phyloP scores from a whole-genome alignment of 2,329 filamentous ascomycete species.

The Xylogone sp. region DNA sequence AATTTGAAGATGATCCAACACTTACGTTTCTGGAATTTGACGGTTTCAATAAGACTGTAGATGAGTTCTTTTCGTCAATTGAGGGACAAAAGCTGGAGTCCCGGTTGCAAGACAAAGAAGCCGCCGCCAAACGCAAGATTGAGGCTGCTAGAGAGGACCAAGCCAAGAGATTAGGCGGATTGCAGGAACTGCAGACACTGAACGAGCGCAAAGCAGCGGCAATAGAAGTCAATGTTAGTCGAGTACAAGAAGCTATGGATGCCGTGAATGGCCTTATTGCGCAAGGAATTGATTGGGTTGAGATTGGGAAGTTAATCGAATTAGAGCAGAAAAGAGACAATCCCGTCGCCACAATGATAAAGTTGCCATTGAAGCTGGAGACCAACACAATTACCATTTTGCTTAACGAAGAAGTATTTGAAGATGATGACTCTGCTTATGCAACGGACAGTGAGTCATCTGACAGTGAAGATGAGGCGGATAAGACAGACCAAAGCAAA shows the following conservation, averaged over 20 bases:
- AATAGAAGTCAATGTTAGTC: slow-evolving; percentile 84
- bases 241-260: slow-evolving; percentile 88
- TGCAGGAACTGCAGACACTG: slow-evolving; percentile 76
- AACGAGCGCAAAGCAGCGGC: slow-evolving; percentile 87
- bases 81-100: slow-evolving; percentile 92
- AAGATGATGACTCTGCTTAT: slow-evolving; percentile 48
- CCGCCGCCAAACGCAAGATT: slow-evolving; percentile 75
- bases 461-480: slow-evolving; percentile 53
- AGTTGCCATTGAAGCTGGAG: slow-evolving; percentile 81
- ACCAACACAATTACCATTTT: slow-evolving; percentile 83
- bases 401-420: slow-evolving; percentile 61
- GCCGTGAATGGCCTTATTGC: slow-evolving; percentile 88
- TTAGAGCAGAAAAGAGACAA: slow-evolving; percentile 79
- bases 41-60: slow-evolving; percentile 88
- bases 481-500: slow-evolving; percentile 29
- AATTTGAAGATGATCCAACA: slow-evolving; percentile 65
- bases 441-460: slow-evolving; percentile 61
- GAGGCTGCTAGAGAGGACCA: slow-evolving; percentile 84
- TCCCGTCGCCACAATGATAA: slow-evolving; percentile 81
- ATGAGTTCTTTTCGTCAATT: slow-evolving; percentile 95
- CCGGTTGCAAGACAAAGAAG: slow-evolving; percentile 75
- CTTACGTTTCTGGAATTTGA: slow-evolving; percentile 72
- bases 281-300: slow-evolving; percentile 96
- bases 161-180: slow-evolving; percentile 74
- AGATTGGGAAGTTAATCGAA: slow-evolving; percentile 84